Evolutionary conservation across 306 rosid species (phyloP), one percentile per base, ranked within the genome.

Genomic region (Alnus rubra): DNA sequence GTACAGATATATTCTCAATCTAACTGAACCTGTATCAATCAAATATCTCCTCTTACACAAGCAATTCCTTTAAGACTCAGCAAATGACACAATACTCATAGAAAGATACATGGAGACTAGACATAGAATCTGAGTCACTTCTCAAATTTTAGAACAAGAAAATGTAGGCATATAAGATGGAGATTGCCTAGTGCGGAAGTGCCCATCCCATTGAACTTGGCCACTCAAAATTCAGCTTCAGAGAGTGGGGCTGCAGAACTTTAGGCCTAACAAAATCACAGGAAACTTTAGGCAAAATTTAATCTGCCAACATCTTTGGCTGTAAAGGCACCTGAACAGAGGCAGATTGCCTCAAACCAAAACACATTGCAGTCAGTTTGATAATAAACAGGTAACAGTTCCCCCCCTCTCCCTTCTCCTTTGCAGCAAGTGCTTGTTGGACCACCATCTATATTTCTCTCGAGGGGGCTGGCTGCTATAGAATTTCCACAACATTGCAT

Each of bases 1-100:
- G 44, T 78, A 68, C 28, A 79, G 5, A 76, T 42, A 69, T 51
- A 74, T 50, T 42, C 5, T 69, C 31, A 68, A 68, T n/a, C n/a
- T 68, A 42, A 67, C 3, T 39, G 50, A 39, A 37, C 72, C 31
- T 39, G 16, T 12, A 37, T 67, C 72, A 0, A 42, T 42, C 47
- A 67, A 16, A 67, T 18, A 64, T 64, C 9, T 67, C 14, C 14
- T 4, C 51, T 68, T 42, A 8, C 6, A n/a, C 30, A 39, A 68
- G 50, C 51, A 39, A 59, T 68, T 28, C 49, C 18, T 15, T 42
- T 18, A 42, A 68, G 33, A 67, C 13, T 28, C 72, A 68, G 50
- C 48, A 68, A 39, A 42, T 9, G 72, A 68, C 72, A 18, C n/a
- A n/a, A 42, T 18, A 28, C 12, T 18, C 72, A 18, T 18, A 39